Percentiles rank a stretch among this genome's conserved stretches.
phyloP scores from a whole-genome alignment of 306 rosid species.

The Medicago ruthenica region DNA sequence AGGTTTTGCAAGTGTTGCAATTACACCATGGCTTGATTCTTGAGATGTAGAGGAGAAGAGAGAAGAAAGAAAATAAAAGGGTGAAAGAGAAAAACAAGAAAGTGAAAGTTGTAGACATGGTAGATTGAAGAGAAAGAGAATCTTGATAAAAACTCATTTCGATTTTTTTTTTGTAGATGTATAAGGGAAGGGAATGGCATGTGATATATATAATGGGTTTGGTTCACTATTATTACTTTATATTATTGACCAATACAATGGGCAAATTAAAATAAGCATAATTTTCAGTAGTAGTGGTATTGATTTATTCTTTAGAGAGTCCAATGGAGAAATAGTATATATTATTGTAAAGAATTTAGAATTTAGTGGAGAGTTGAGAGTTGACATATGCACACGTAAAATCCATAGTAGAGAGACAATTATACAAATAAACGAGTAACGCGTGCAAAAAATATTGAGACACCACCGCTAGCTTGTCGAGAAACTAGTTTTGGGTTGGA shows the following conservation, averaged over 20 bases:
- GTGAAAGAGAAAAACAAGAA: conserved; percentile 76
- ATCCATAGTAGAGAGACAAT: too few relatives aligned
- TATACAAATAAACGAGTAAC: too few relatives aligned
- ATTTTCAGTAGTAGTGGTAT: not conserved
- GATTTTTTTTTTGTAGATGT: not conserved
- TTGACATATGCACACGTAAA: conserved; percentile 15
- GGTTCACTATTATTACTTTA: not conserved
- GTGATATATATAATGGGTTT: conserved; percentile 46
- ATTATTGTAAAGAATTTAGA: too few relatives aligned
- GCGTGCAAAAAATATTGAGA: too few relatives aligned
- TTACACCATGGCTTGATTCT: conserved; percentile 82
- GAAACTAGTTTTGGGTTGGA: too few relatives aligned
- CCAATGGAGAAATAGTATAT: too few relatives aligned
- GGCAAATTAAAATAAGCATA: not conserved
- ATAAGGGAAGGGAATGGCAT: not conserved
- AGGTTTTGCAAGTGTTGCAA: conserved; percentile 62
- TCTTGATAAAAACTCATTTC: conserved; percentile 29
- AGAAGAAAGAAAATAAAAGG: conserved; percentile 54
- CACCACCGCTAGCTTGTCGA: too few relatives aligned
- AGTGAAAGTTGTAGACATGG: conserved; percentile 45
- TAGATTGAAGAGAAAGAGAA: conserved; percentile 45
- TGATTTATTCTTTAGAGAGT: too few relatives aligned
- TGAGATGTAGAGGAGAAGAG: conserved; percentile 57
- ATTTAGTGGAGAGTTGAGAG: conserved; percentile 1
- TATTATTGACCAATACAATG: conserved; percentile 22